A percentile compares a stretch with the other conserved stretches of the same genome.
Evolutionary conservation across 306 rosid species (phyloP).

Genomic region (Vigna unguiculata): DNA sequence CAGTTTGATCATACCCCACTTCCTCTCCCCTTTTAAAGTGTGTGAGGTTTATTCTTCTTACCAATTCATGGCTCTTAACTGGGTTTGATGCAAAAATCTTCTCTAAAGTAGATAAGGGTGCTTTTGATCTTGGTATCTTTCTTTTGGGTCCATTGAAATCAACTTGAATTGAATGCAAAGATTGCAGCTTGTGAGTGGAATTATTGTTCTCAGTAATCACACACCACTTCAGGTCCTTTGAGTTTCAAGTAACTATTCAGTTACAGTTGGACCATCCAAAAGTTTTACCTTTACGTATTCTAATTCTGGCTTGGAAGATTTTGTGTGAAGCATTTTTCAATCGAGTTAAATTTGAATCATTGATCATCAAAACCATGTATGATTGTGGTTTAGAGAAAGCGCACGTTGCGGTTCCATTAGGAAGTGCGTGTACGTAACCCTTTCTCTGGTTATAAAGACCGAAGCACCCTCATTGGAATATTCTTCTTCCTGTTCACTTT

Average conservation of each 20-base stretch:
- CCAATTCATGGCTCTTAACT: slow-evolving; percentile 22
- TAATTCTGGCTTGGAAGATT: not conserved
- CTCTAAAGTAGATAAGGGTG: not conserved
- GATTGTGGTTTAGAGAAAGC: slow-evolving; percentile 35
- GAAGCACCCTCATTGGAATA: slow-evolving; percentile 42
- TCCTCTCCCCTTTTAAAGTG: not conserved
- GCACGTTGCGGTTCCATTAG: slow-evolving; percentile 22
- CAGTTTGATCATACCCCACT: not conserved
- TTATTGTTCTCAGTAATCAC: not conserved
- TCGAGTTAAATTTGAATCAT: slow-evolving; percentile 5
- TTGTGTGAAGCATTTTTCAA: slow-evolving; percentile 1
- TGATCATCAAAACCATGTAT: slow-evolving; percentile 27
- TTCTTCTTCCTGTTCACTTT: slow-evolving; percentile 7
- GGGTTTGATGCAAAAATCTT: slow-evolving; percentile 2
- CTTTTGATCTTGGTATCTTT: not conserved
- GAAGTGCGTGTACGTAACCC: slow-evolving; percentile 31
- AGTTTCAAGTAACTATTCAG: not conserved
- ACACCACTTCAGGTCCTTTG: not conserved
- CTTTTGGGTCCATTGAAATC: slow-evolving; percentile 3
- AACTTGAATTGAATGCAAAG: slow-evolving; percentile 16
- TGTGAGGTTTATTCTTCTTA: slow-evolving; percentile 4
- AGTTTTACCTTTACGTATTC: not conserved
- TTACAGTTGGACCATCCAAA: slow-evolving; percentile 22
- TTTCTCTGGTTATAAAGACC: slow-evolving; percentile 22
- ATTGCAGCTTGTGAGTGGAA: not conserved